Evolutionary conservation across 306 rosid species (phyloP).

Genomic region (Geum urbanum): DNA sequence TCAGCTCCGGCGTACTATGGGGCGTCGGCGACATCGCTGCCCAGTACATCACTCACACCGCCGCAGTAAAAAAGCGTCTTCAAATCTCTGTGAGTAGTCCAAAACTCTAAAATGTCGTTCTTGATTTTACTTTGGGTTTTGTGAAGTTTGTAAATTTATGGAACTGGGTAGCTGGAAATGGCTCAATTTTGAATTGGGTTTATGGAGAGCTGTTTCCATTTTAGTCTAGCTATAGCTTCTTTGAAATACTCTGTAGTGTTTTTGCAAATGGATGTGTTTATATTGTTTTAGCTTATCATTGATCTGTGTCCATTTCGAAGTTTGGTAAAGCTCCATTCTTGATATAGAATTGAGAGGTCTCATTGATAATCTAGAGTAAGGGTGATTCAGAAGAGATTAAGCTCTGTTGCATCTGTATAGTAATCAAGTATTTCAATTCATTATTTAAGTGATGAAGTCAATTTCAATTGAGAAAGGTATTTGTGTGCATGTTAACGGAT

Average conservation of each 20-base stretch:
- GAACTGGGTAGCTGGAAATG: constrained; percentile 5
- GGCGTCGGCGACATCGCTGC: constrained; percentile 71
- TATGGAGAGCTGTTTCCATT: neutral
- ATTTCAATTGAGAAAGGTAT: neutral
- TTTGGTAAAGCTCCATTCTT: no score
- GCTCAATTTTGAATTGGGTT: constrained; percentile 3
- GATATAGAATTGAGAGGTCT: neutral
- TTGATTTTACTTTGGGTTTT: neutral
- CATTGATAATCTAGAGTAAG: neutral
- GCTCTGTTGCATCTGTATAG: neutral
- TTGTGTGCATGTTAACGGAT: neutral
- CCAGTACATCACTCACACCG: constrained; percentile 64
- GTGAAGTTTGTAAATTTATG: neutral
- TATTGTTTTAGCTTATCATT: neutral
- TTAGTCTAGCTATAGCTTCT: neutral
- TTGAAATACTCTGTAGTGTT: neutral
- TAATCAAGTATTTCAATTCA: neutral
- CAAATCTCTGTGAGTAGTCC: constrained; percentile 39
- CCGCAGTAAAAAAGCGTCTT: constrained; percentile 33
- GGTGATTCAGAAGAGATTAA: neutral
- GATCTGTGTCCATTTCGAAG: neutral
- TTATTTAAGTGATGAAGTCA: neutral
- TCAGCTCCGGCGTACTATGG: constrained; percentile 70
- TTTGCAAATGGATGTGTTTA: neutral
- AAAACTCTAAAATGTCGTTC: constrained; percentile 1